Evolutionary conservation across 257 asterid species (phyloP).

Genomic region (Galeopsis tetrahit): DNA sequence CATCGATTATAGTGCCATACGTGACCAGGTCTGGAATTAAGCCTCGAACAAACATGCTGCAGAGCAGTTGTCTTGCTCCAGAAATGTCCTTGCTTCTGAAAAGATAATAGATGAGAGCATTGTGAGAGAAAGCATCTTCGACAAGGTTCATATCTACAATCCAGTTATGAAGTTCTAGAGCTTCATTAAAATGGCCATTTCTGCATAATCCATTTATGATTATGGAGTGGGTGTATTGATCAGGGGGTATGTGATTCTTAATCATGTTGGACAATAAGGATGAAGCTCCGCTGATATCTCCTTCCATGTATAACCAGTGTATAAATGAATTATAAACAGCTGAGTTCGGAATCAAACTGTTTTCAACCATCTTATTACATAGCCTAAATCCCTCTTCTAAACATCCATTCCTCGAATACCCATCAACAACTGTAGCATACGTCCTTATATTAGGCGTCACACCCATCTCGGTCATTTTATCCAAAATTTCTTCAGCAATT

Average conservation of each 20-base stretch:
- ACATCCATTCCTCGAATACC: conserved; percentile 62
- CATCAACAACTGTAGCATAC: conserved; percentile 76
- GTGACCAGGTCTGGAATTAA: conserved; percentile 66
- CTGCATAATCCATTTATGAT: conserved; percentile 63
- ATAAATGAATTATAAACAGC: conserved; percentile 69
- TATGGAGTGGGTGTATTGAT: conserved; percentile 61
- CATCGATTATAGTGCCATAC: conserved; percentile 69
- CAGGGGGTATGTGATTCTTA: conserved; percentile 52
- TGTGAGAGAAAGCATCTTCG: conserved; percentile 59
- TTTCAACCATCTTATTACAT: conserved; percentile 62
- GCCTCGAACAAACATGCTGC: conserved; percentile 82
- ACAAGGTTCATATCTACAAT: conserved; percentile 42
- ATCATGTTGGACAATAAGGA: conserved; percentile 65
- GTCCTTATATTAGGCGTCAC: conserved; percentile 69
- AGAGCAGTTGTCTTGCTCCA: conserved; percentile 60
- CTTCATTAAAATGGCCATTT: conserved; percentile 55
- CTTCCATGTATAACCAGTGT: conserved; percentile 72
- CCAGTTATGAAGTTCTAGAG: conserved; percentile 52
- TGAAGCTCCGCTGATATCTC: conserved; percentile 62
- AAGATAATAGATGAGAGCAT: conserved; percentile 63
- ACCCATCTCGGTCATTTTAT: conserved; percentile 54
- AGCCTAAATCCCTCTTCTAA: conserved; percentile 68
- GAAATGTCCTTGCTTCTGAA: conserved; percentile 48
- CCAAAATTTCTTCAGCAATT: conserved; percentile 52
- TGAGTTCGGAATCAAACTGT: conserved; percentile 56